Conservation (phyloP, 495 filamentous ascomycete genomes). For the Xylaria grammica region DNA sequence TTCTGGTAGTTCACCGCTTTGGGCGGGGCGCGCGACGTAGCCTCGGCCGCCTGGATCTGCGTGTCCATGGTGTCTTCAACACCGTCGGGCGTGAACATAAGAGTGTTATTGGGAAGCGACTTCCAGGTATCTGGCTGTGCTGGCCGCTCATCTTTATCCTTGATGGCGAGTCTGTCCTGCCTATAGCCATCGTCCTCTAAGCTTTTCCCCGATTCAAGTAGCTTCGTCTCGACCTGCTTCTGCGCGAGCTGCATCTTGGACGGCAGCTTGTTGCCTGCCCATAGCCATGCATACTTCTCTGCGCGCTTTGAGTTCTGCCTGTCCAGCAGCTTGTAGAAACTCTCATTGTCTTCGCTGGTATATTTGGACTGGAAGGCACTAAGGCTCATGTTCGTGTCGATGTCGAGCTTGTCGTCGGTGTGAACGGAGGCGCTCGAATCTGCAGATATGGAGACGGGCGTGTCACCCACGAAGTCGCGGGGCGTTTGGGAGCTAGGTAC, state of each 20-base stretch:
- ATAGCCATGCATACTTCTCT: constrained; percentile 86
- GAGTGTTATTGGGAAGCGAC: constrained; percentile 71
- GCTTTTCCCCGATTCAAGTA: constrained; percentile 55
- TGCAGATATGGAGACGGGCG: constrained; percentile 65
- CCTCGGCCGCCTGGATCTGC: constrained; percentile 67
- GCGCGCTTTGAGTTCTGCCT: constrained; percentile 84
- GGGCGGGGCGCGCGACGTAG: constrained; percentile 73
- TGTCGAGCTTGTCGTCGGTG: constrained; percentile 47
- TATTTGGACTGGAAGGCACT: constrained; percentile 88
- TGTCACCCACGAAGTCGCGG: constrained; percentile 64
- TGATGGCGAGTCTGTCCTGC: constrained; percentile 60
- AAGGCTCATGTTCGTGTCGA: constrained; percentile 83
- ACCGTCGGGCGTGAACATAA: constrained; percentile 85
- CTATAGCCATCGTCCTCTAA: constrained; percentile 57
- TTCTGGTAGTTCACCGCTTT: constrained; percentile 83
- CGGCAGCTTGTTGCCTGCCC: constrained; percentile 85
- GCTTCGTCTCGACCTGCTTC: constrained; percentile 67
- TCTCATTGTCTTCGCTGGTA: constrained; percentile 96
- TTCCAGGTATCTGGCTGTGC: constrained; percentile 82
- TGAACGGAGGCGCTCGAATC: constrained; percentile 37
- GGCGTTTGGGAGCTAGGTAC: constrained; percentile 54
- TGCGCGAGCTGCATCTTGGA: constrained; percentile 85
- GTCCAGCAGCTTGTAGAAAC: constrained; percentile 90
- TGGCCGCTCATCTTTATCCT: constrained; percentile 69
- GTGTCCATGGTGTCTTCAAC: constrained; percentile 70